Percentiles rank a stretch among this genome's conserved stretches.
Evolutionary conservation across 2,329 filamentous ascomycete genomes (phyloP).

Genomic region (Pyrenophora teres): DNA sequence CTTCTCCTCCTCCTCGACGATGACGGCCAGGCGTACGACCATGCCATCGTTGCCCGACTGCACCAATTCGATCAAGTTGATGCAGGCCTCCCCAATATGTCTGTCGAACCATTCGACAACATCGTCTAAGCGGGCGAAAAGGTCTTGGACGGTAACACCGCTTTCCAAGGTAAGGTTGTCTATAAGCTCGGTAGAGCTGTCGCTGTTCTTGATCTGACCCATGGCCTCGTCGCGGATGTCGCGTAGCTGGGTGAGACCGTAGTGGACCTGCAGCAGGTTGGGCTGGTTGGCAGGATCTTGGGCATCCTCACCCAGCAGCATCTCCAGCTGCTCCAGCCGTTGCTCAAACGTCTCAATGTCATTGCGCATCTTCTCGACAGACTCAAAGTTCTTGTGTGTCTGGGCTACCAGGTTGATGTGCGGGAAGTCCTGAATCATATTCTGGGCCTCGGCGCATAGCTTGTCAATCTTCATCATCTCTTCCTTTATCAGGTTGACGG

Average conservation of each 20-base stretch:
- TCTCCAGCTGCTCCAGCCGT: constrained; percentile 74
- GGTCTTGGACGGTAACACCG: constrained; percentile 80
- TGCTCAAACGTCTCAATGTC: constrained; percentile 87
- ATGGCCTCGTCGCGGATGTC: constrained; percentile 97
- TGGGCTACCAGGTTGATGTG: constrained; percentile 91
- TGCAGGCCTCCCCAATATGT: constrained; percentile 83
- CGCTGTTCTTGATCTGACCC: constrained; percentile 81
- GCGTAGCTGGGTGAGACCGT: constrained; percentile 85
- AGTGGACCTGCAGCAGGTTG: constrained; percentile 86
- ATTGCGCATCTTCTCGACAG: constrained; percentile 88
- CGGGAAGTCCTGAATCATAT: constrained; percentile 95
- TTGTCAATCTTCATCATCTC: constrained; percentile 99
- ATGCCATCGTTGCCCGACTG: constrained; percentile 85
- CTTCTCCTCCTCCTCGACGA: constrained; percentile 95
- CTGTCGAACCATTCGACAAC: constrained; percentile 95
- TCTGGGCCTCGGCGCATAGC: constrained; percentile 94
- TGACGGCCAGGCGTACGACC: constrained; percentile 86
- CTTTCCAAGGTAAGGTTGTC: constrained; percentile 66
- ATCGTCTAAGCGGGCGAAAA: constrained; percentile 84
- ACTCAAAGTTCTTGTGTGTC: constrained; percentile 94
- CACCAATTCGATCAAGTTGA: constrained; percentile 87
- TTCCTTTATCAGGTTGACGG: constrained; percentile 90
- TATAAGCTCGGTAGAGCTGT: constrained; percentile 96
- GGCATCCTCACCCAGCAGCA: constrained; percentile 81
- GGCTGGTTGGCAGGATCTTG: constrained; percentile 86